Percentiles rank a stretch among this genome's conserved stretches.
These are phyloP conservation scores for Calonectria hawksworthii DNA, from an alignment of 2,329 filamentous ascomycete genomes.

Conservation along the genomic window DNA sequence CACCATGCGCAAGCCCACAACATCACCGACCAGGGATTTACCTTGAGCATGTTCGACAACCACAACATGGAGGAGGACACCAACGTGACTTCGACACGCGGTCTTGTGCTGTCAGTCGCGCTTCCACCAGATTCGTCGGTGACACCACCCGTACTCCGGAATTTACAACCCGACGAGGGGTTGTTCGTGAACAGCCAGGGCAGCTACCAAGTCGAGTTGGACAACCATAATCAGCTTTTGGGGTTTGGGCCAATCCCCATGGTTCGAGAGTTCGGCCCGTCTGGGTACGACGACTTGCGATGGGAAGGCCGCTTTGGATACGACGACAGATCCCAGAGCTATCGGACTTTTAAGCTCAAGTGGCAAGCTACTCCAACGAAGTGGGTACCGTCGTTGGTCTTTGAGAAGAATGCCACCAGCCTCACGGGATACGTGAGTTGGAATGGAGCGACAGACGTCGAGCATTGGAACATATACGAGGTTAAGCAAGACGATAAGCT, in stretches of 20 bases:
- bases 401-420: constrained; percentile 18
- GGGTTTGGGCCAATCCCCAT: constrained; percentile 41
- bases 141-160: constrained; percentile 29
- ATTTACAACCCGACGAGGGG: background rate
- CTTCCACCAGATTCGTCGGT: constrained; percentile 30
- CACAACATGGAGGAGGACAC: constrained; percentile 43
- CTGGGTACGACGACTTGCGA: constrained; percentile 35
- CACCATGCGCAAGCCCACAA: constrained; percentile 50
- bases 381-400: constrained; percentile 33
- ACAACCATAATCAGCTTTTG: constrained; percentile 43
- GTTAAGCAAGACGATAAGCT: constrained; percentile 7
- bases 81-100: constrained; percentile 21
- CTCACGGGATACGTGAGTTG: constrained; percentile 41
- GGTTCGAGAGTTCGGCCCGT: constrained; percentile 42
- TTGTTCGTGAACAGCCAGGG: constrained; percentile 32
- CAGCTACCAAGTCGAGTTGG: constrained; percentile 33
- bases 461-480: constrained; percentile 40
- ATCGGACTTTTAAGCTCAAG: constrained; percentile 42
- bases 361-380: constrained; percentile 41
- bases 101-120: constrained; percentile 29
- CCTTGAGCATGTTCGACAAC: constrained; percentile 54
- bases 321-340: constrained; percentile 36
- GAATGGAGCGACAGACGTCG: constrained; percentile 46
- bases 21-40: constrained; percentile 35
- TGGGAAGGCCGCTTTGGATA: constrained; percentile 44